phyloP scores from a whole-genome alignment of 2,329 filamentous ascomycete genomes.

The Aspergillus versicolor region DNA sequence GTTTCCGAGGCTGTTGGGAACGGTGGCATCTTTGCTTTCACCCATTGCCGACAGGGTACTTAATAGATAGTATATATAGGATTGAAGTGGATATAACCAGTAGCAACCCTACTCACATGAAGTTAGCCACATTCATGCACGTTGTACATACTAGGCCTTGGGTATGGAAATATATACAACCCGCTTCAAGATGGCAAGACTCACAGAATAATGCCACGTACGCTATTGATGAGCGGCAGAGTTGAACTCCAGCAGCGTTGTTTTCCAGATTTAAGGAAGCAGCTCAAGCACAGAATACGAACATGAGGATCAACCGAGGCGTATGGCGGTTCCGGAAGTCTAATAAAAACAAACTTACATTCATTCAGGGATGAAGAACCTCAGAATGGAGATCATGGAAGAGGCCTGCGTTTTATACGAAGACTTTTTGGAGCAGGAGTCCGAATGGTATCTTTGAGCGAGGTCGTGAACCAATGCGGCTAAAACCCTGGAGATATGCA shows the following conservation, averaged over 20 bases:
- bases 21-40: slow-evolving; percentile 18
- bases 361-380: background rate
- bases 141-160: background rate
- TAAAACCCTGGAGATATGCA: background rate
- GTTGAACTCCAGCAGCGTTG: background rate
- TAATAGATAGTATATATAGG: background rate
- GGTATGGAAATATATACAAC: background rate
- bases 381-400: background rate
- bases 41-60: slow-evolving; percentile 18
- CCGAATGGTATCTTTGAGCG: background rate
- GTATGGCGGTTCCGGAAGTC: background rate
- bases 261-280: background rate
- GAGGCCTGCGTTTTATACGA: slow-evolving; percentile 6
- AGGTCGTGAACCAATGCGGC: slow-evolving; percentile 3
- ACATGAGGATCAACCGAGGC: background rate
- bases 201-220: background rate
- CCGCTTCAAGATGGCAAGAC: background rate
- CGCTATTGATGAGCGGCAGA: background rate
- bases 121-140: background rate
- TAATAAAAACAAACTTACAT: background rate
- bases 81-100: background rate
- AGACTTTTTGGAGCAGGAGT: background rate
- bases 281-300: background rate
- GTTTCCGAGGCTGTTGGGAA: slow-evolving; percentile 33
- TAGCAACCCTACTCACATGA: background rate